Evolutionary conservation across 805 yeast species (phyloP), one percentile per base, ranked within the genome.

Genomic region (Yarrowia sp.): DNA sequence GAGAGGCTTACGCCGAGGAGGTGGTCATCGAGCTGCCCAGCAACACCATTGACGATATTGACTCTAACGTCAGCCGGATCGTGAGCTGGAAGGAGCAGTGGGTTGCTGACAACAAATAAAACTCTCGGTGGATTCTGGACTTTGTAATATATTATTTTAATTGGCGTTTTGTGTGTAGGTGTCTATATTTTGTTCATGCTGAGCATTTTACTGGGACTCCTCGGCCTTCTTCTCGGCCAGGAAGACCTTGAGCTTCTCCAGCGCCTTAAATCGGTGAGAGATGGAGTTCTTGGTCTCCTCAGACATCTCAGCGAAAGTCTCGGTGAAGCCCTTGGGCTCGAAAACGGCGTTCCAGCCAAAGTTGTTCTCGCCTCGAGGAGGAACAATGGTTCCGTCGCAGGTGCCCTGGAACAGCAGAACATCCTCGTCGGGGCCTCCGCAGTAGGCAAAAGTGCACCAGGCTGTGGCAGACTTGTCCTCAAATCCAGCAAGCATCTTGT

Each of bases 271-370:
- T 69, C 99, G 81, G 71, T 96, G 99, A 66, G 96, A 87, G 65
- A 94, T 88, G 19, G 79, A 72, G 74, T 94, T 92, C 78, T 96
- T 94, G 29, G 80, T 77, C 1, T 73, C 70, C 71, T 88, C 88
- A 59, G 81, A 85, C 92, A 94, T 84, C 73, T 94, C 97, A 10
- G 97, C 98, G 71, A 90, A 92, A 0, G 94, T 88, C 70, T 85
- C 77, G 19, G 80, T 75, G 68, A 73, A 84, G 2, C 96, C 97
- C 25, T 77, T 76, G 1, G 99, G 99, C 75, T 86, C 80, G 73
- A 94, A 94, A 56, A 89, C 77, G 7, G 97, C 85, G 75, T 94
- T 97, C 96, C 97, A 94, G 1, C 99, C 99, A 72, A 94, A 94
- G 64, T 81, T 80, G 13, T 84, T 81, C 6, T 89, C 89, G 1